Evolutionary conservation across 306 rosid species (phyloP), one percentile per base, ranked within the genome.

Genomic region (Lotus japonicus): DNA sequence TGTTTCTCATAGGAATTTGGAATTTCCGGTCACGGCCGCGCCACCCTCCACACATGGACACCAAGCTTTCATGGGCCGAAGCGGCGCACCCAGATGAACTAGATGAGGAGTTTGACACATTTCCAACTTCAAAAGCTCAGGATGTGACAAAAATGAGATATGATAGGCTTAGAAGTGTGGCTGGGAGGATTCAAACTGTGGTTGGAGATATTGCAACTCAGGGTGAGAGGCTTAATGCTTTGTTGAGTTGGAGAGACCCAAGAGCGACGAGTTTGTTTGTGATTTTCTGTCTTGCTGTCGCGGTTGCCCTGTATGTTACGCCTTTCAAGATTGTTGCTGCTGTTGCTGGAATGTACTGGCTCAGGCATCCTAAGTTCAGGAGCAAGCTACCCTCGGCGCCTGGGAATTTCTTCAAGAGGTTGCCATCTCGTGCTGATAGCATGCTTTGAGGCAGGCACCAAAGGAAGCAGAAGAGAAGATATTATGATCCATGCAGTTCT

Each of bases 1-100:
- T 88, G 88, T 90, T 90, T 23, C 84, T 90, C 19, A 90, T 90
- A 9, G 97, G 97, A 45, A 61, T 90, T 19, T 90, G 97, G 95
- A 87, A 88, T 17, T 88, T 80, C n/a, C 74, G 90, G 33, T 72
- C 21, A 38, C 77, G 95, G 17, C 69, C 88, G 1, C 59, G 97
- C 64, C 76, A 75, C 58, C 97, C 97, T 8, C 83, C 88, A 0
- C 88, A 86, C 54, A 90, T 90, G 97, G 97, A 90, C 35, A 88
- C 89, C 0, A 88, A 88, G 18, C 78, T 90, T 16, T 90, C 97
- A 0, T 88, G 95, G 88, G 95, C 97, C 0, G 97, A 88, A 68
- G 95, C 92, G 14, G 97, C 81, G 65, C 82, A 79, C 49, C 82
- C 86, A 0, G 81, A 77, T 57, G 81, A 77, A 64, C 68, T 77